Evolutionary conservation across 2,329 filamentous ascomycete species (phyloP).

Genomic region (Bimuria novae-zelandiae): DNA sequence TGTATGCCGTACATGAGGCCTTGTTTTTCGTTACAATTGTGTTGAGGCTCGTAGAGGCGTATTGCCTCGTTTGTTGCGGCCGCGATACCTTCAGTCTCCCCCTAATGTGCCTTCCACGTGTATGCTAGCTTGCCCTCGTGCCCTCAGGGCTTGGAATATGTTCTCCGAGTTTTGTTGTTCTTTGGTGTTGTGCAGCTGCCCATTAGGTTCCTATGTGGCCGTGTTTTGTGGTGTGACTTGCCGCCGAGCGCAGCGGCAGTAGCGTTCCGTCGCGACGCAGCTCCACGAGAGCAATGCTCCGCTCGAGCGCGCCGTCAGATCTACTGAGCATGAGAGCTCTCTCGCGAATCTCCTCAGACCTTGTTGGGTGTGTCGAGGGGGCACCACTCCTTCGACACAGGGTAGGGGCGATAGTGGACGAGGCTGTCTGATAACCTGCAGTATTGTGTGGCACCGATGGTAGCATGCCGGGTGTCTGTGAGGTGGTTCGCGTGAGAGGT

Average conservation of each 20-base stretch:
- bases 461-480: constrained; percentile 18
- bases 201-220: constrained; percentile 20
- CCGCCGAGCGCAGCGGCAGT: constrained; percentile 10
- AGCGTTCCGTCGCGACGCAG: constrained; percentile 13
- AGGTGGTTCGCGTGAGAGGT: constrained; percentile 7
- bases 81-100: background rate
- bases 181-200: constrained; percentile 11
- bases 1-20: constrained; percentile 5
- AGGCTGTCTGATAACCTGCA: constrained; percentile 19
- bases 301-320: constrained; percentile 11
- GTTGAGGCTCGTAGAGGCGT: constrained; percentile 10
- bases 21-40: constrained; percentile 7
- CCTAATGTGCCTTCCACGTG: too few relatives aligned
- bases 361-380: constrained; percentile 15
- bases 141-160: constrained; percentile 12
- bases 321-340: constrained; percentile 21
- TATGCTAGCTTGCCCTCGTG: background rate
- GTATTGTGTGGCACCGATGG: constrained; percentile 18
- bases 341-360: constrained; percentile 33
- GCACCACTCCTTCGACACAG: constrained; percentile 10
- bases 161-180: constrained; percentile 3
- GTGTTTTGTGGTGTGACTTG: constrained; percentile 19
- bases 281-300: constrained; percentile 17
- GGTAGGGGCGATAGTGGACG: constrained; percentile 14
- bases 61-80: constrained; percentile 13